These are phyloP conservation scores for Pseudogymnoascus sp. DNA, from an alignment of 2,329 filamentous ascomycete genomes.

Conservation along the genomic window DNA sequence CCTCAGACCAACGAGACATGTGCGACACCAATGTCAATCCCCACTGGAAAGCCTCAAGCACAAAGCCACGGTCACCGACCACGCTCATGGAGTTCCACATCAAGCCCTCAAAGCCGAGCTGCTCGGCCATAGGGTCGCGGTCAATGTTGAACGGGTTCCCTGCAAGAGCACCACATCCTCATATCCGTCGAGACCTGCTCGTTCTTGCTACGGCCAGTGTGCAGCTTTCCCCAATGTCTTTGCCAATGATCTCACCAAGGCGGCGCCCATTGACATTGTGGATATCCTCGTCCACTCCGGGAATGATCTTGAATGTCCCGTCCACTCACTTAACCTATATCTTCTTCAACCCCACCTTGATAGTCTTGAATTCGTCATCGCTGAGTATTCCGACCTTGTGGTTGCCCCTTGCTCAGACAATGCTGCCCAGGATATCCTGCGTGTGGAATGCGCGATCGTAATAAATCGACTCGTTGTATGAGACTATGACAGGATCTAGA, in stretches of 20 bases:
- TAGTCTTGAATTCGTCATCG: constrained; percentile 62
- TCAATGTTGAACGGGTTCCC: constrained; percentile 80
- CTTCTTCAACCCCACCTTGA: constrained; percentile 61
- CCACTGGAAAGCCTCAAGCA: constrained; percentile 77
- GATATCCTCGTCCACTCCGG: constrained; percentile 53
- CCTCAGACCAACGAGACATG: constrained; percentile 74
- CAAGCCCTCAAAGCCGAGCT: constrained; percentile 71
- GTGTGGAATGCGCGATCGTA: constrained; percentile 74
- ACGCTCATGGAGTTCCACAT: constrained; percentile 71
- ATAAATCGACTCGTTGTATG: constrained; percentile 75
- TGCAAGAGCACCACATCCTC: constrained; percentile 73
- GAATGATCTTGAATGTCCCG: constrained; percentile 44
- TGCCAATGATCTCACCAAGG: constrained; percentile 77
- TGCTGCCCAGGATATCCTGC: constrained; percentile 71
- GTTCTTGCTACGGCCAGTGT: constrained; percentile 80
- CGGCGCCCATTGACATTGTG: constrained; percentile 67
- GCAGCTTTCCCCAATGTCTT: constrained; percentile 75
- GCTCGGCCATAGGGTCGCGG: constrained; percentile 66
- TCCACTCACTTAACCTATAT: constrained; percentile 48
- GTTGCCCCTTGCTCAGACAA: constrained; percentile 78
- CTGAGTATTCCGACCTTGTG: constrained; percentile 67
- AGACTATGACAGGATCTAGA: constrained; percentile 77
- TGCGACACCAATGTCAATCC: constrained; percentile 70
- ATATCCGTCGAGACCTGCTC: constrained; percentile 89
- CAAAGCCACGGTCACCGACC: constrained; percentile 73